A percentile compares a stretch with the other conserved stretches of the same genome.
These are phyloP conservation scores for Fagopyrum homotropicum DNA, from an alignment of 148 eudicot species.

Conservation along the genomic window DNA sequence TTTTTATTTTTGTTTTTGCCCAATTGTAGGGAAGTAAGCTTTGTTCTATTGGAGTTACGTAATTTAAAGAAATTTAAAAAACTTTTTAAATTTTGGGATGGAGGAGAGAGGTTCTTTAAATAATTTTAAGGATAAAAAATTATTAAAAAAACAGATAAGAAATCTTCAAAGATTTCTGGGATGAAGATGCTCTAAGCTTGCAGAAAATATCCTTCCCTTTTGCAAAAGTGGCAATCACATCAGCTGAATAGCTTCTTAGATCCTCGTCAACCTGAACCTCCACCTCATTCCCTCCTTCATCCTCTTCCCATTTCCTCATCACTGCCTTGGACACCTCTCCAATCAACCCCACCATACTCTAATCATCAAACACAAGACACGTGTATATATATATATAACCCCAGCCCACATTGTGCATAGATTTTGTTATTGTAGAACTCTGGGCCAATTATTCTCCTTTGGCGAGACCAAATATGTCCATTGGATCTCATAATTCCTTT, in stretches of 20 bases:
- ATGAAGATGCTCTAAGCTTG: no score
- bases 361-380: background rate
- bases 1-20: no score
- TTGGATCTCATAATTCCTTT: constrained; percentile 48
- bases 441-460: constrained; percentile 55
- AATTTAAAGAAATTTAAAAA: no score
- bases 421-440: constrained; percentile 44
- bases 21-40: no score
- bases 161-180: no score
- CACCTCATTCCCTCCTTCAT: constrained; percentile 25
- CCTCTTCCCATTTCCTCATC: constrained; percentile 39
- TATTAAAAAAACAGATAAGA: no score
- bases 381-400: background rate
- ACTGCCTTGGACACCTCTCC: constrained; percentile 28
- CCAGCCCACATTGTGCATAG: background rate
- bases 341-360: constrained; percentile 53
- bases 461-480: constrained; percentile 43
- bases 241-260: constrained; percentile 50
- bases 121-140: no score
- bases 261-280: constrained; percentile 41
- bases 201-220: constrained; percentile 49
- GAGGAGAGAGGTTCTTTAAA: no score
- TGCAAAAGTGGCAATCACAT: constrained; percentile 44
- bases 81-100: no score
- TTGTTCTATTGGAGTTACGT: no score